Base-by-base conservation (phyloP, 1,284 basidiomycete species). In the Pseudozyma tsukubaensis region DNA sequence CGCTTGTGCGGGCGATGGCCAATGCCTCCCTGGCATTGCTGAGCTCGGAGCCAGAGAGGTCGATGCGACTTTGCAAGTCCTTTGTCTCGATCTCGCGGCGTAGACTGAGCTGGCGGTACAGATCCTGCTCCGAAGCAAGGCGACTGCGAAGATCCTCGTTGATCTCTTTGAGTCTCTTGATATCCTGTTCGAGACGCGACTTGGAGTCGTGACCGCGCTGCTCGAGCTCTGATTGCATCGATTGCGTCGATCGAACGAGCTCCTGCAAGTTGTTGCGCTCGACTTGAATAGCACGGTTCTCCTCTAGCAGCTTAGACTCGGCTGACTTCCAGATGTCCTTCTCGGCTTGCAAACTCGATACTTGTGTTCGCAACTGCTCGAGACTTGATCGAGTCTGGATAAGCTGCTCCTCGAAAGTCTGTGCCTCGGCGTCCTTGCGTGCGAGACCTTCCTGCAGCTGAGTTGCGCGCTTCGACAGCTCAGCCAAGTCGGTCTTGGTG, bases 171-270 rank as follows among this genome's bases (percentile, higher is more conserved):
- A 95, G 86, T 83, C 91, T 88, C 76, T 92, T 89, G 39, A 94
- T 86, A 72, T 94, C 91, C 64, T 87, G 89, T 85, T 97, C 94
- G 35, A 96, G 86, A 16, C 92, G 89, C 21, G 89, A 87, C 13
- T 92, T 88, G 77, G 93, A 92, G 68, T 93, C 94, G 76, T 91
- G 89, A 11, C 91, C 90, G 0, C 91, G 91, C 40, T 90, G 88
- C 80, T 96, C 94, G 14, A 93, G 88, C 80, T 97, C 94, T 59
- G 89, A 89, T 78, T 94, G 92, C 90, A 97, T 94, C 79, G 89
- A 91, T 85, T 94, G 92, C 32, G 95, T 90, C 78, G 92, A 95
- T 24, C 89, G 87, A 88, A 97, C 92, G 18, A 97, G 87, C 81
- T 94, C 92, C 18, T 92, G 90, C 10, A 97, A 87, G 68, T 91